These are phyloP conservation scores for Russula vinacea DNA, from an alignment of 768 basidiomycete genomes.

Conservation along the genomic window DNA sequence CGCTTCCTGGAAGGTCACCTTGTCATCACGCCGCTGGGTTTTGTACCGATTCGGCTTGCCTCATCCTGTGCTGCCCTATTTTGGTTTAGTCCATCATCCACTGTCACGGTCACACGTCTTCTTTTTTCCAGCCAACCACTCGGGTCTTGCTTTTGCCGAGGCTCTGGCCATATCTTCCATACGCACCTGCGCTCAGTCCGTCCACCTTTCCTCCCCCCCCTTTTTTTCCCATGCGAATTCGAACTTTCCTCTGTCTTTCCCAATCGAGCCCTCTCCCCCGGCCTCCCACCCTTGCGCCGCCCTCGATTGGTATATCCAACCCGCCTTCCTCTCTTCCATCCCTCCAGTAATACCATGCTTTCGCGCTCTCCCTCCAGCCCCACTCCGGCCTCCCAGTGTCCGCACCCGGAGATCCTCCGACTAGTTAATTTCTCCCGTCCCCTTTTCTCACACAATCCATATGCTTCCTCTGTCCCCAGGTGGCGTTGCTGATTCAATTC, in stretches of 20 bases:
- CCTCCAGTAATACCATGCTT: slow-evolving; percentile 2
- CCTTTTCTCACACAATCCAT: background rate
- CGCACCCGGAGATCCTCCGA: slow-evolving; percentile 13
- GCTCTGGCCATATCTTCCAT: slow-evolving; percentile 21
- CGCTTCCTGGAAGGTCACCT: slow-evolving; percentile 30
- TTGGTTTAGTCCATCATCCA: slow-evolving; percentile 22
- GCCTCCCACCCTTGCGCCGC: slow-evolving; percentile 18
- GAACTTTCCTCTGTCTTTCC: slow-evolving; percentile 25
- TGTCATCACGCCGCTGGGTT: slow-evolving; percentile 30
- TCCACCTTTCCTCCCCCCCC: slow-evolving; percentile 26
- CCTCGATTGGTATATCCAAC: background rate
- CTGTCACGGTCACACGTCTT: slow-evolving; percentile 26
- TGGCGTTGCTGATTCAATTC: background rate
- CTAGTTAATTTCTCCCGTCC: background rate
- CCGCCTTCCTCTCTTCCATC: slow-evolving; percentile 9
- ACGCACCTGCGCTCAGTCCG: slow-evolving; percentile 22
- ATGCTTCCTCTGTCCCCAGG: background rate
- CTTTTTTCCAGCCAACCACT: slow-evolving; percentile 15
- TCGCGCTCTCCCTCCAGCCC: background rate
- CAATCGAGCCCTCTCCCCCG: slow-evolving; percentile 18
- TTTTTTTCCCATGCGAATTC: slow-evolving; percentile 32
- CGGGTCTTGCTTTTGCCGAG: slow-evolving; percentile 23
- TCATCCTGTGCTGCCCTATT: slow-evolving; percentile 29
- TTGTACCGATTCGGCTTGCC: slow-evolving; percentile 30
- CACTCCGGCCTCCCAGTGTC: slow-evolving; percentile 4